These are phyloP conservation scores for Loxodes magnus DNA, from an alignment of 73 alveolate genomes.

Conservation along the genomic window DNA sequence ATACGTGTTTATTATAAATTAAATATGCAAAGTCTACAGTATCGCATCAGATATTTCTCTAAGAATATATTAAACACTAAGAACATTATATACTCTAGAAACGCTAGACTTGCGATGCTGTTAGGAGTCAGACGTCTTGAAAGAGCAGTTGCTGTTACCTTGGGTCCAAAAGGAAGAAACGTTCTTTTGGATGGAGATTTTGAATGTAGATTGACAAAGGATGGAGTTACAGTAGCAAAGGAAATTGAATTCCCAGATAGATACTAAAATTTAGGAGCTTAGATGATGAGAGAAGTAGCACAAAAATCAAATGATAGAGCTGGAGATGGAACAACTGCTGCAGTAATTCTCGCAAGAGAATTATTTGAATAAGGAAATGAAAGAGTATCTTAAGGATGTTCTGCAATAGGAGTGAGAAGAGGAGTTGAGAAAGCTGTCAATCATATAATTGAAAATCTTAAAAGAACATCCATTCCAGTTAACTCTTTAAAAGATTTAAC, in stretches of 20 bases:
- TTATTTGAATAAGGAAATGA: too few species aligned
- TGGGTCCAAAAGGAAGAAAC: slow-evolving; percentile 78
- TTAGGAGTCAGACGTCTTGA: slow-evolving; percentile 65
- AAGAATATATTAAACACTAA: too few species aligned
- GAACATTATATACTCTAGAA: too few species aligned
- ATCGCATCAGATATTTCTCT: too few species aligned
- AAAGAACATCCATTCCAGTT: slow-evolving; percentile 3
- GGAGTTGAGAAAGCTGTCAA: slow-evolving; percentile 92
- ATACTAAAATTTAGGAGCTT: slow-evolving; percentile 87
- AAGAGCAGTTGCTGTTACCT: slow-evolving; percentile 63
- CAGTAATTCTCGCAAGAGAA: slow-evolving; percentile 93
- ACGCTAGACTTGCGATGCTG: too few species aligned
- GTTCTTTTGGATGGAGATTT: slow-evolving; percentile 62
- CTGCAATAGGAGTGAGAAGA: slow-evolving; percentile 95
- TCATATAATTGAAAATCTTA: slow-evolving; percentile 61
- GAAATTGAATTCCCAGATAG: slow-evolving; percentile 82
- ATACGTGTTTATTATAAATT: too few species aligned
- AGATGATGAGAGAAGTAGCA: slow-evolving; percentile 83
- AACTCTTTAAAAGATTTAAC: slow-evolving; percentile 29
- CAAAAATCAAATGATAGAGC: slow-evolving; percentile 88
- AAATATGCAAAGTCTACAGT: too few species aligned
- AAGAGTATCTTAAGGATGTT: slow-evolving; percentile 96
- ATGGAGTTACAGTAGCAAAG: slow-evolving; percentile 96
- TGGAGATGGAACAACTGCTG: slow-evolving; percentile 99
- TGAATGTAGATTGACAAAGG: slow-evolving; percentile 73